Evolutionary conservation across 2,329 filamentous ascomycete species (phyloP).

Genomic region (Aspergillus chevalieri): DNA sequence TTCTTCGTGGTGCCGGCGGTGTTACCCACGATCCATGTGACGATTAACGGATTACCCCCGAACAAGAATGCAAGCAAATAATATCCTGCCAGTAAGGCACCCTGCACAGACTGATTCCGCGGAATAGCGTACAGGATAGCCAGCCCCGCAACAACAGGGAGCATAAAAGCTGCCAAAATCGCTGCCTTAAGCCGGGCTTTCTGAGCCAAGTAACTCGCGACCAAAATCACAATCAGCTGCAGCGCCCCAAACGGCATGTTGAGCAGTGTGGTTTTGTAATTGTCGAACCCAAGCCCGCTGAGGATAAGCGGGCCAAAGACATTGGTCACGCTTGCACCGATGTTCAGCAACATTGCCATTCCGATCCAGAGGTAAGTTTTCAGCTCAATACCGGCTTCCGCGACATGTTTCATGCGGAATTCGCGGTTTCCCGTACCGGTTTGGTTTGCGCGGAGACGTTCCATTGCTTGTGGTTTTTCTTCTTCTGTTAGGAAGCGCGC

Average conservation of each 20-base stretch:
- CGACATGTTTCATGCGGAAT: slow-evolving; percentile 42
- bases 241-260: slow-evolving; percentile 63
- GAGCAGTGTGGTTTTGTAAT: slow-evolving; percentile 53
- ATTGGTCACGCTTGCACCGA: slow-evolving; percentile 58
- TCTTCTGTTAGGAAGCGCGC: slow-evolving; percentile 44
- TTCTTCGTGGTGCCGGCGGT: slow-evolving; percentile 64
- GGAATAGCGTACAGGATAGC: slow-evolving; percentile 52
- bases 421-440: slow-evolving; percentile 42
- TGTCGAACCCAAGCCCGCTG: slow-evolving; percentile 54
- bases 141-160: slow-evolving; percentile 56
- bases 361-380: slow-evolving; percentile 55
- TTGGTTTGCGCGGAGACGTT: slow-evolving; percentile 47
- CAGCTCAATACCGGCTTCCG: slow-evolving; percentile 38
- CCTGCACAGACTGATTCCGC: slow-evolving; percentile 35
- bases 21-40: slow-evolving; percentile 64
- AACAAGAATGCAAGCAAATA: slow-evolving; percentile 63
- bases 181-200: slow-evolving; percentile 52
- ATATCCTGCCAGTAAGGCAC: slow-evolving; percentile 53
- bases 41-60: slow-evolving; percentile 59
- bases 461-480: slow-evolving; percentile 44
- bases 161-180: slow-evolving; percentile 49
- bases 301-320: slow-evolving; percentile 62
- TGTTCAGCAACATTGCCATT: slow-evolving; percentile 57
- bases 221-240: slow-evolving; percentile 55
- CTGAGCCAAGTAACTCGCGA: slow-evolving; percentile 54